These are phyloP conservation scores for Puccinia coronata DNA, from an alignment of 1,284 basidiomycete genomes.

Conservation along the genomic window DNA sequence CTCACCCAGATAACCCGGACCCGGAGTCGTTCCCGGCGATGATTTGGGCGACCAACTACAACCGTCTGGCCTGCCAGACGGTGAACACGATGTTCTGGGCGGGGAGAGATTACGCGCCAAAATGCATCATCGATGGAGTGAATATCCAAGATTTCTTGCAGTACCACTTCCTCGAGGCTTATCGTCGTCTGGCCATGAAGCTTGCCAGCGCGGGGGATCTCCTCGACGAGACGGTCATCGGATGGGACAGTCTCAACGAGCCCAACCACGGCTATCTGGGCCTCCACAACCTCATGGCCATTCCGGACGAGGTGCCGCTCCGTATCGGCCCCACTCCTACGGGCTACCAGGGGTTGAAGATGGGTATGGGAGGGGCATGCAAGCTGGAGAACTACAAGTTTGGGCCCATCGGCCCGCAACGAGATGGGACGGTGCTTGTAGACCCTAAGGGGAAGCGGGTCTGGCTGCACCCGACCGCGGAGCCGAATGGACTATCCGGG, in stretches of 20 bases:
- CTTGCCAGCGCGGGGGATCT: constrained; percentile 73
- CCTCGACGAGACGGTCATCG: constrained; percentile 82
- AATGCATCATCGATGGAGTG: constrained; percentile 82
- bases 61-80: constrained; percentile 81
- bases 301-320: constrained; percentile 61
- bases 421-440: constrained; percentile 71
- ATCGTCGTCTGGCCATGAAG: constrained; percentile 72
- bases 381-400: constrained; percentile 85
- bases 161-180: constrained; percentile 77
- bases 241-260: constrained; percentile 97
- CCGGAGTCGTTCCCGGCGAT: constrained; percentile 80
- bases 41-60: constrained; percentile 93
- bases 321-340: constrained; percentile 77
- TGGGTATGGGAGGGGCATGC: constrained; percentile 84
- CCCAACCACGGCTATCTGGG: constrained; percentile 85
- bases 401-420: constrained; percentile 74
- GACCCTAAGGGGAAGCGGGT: constrained; percentile 72
- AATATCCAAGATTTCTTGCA: constrained; percentile 96
- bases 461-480: constrained; percentile 55
- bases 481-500: constrained; percentile 47
- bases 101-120: constrained; percentile 82
- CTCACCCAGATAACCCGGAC: constrained; percentile 66
- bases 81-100: constrained; percentile 94
- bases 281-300: constrained; percentile 64
- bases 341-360: constrained; percentile 75